phyloP scores from a whole-genome alignment of 345 rosid genomes.

The Boechera stricta region DNA sequence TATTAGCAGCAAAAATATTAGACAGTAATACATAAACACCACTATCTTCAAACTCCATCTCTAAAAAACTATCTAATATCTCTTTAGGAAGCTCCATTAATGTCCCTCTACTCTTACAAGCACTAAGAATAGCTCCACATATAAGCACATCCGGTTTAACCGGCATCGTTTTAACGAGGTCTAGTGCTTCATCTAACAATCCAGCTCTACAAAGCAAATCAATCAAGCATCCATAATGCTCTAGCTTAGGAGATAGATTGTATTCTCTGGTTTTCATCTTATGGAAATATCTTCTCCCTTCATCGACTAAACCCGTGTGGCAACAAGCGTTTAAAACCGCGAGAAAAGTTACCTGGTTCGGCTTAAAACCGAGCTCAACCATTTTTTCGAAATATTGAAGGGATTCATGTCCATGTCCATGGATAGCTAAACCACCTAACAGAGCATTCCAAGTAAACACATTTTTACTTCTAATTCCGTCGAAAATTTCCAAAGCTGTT shows the following conservation, averaged over 20 bases:
- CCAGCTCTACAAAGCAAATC: conserved; percentile 55
- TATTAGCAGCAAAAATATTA: conserved; percentile 49
- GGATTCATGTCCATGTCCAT: conserved; percentile 52
- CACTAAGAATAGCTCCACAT: conserved; percentile 60
- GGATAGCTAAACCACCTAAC: conserved; percentile 51
- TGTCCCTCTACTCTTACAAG: conserved; percentile 48
- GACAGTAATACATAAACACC: conserved; percentile 56
- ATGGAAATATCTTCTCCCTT: conserved; percentile 49
- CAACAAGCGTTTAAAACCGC: conserved; percentile 53
- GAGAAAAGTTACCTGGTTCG: conserved; percentile 56
- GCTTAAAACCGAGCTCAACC: conserved; percentile 47
- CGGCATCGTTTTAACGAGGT: conserved; percentile 46
- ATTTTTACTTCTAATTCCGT: conserved; percentile 47
- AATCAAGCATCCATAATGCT: conserved; percentile 50
- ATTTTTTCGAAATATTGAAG: conserved; percentile 47
- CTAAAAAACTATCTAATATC: conserved; percentile 43
- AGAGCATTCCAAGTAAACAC: conserved; percentile 54
- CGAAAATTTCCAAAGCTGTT: conserved; percentile 47
- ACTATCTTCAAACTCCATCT: conserved; percentile 49
- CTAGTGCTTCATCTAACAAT: conserved; percentile 52
- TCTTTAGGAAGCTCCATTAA: conserved; percentile 43
- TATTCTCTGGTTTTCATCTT: conserved; percentile 45
- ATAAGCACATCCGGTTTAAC: conserved; percentile 53
- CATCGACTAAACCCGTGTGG: conserved; percentile 53
- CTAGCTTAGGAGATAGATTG: conserved; percentile 50